Conservation (phyloP, 805 yeast species). For the Kregervanrija fluxuum region DNA sequence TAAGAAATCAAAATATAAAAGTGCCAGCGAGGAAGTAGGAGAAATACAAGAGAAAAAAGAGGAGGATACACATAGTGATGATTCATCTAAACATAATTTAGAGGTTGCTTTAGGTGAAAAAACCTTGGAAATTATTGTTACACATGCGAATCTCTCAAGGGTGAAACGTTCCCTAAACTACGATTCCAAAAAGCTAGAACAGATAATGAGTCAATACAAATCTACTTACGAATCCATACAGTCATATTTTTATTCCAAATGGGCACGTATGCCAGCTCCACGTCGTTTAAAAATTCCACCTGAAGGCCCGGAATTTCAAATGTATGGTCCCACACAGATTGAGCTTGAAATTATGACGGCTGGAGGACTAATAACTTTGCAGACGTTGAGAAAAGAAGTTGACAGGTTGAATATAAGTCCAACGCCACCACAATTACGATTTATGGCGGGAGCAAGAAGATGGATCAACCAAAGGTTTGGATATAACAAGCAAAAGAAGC, state of each 20-base stretch:
- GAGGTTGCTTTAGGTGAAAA: not conserved
- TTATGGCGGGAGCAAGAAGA: slow-evolving; percentile 25
- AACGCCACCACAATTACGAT: slow-evolving; percentile 24
- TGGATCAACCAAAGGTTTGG: slow-evolving; percentile 28
- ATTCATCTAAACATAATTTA: not conserved
- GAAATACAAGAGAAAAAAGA: not conserved
- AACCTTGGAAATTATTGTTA: not conserved
- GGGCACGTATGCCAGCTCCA: slow-evolving; percentile 14
- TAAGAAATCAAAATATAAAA: not conserved
- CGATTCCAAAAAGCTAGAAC: slow-evolving; percentile 1
- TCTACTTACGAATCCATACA: slow-evolving; percentile 18
- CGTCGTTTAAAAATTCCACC: not conserved
- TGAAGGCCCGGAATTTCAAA: slow-evolving; percentile 18
- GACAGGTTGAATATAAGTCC: slow-evolving; percentile 19
- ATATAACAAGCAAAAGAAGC: slow-evolving; percentile 11
- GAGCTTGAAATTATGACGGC: slow-evolving; percentile 23
- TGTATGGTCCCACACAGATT: slow-evolving; percentile 27
- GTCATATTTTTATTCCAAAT: slow-evolving; percentile 17
- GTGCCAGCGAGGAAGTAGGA: not conserved
- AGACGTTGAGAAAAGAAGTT: slow-evolving; percentile 18
- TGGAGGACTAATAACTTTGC: slow-evolving; percentile 24
- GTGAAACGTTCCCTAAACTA: slow-evolving; percentile 3
- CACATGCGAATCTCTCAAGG: slow-evolving; percentile 1
- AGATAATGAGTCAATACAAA: slow-evolving; percentile 8
- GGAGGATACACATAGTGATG: not conserved